phyloP scores from a whole-genome alignment of 768 basidiomycete genomes.

The Kwoniella dejecticola region DNA sequence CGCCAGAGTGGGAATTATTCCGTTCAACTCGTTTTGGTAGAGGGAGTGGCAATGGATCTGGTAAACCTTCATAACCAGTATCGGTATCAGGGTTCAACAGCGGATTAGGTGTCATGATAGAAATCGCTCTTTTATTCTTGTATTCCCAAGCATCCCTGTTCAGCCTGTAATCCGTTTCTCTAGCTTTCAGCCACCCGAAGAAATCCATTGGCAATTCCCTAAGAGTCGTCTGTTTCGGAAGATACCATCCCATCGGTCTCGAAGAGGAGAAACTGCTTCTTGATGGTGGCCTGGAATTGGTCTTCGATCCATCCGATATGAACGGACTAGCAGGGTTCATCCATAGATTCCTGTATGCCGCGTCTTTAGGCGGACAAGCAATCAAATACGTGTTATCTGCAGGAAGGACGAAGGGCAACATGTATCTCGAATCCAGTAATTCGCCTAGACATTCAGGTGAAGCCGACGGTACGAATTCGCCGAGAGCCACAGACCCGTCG shows the following conservation, averaged over 20 bases:
- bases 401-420: constrained; percentile 85
- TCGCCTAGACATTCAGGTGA: constrained; percentile 85
- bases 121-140: constrained; percentile 5
- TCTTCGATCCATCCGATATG: constrained; percentile 29
- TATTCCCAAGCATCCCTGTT: constrained; percentile 10
- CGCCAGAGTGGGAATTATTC: neutral
- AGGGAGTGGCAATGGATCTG: too few species aligned
- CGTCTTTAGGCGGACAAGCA: constrained; percentile 56
- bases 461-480: constrained; percentile 74
- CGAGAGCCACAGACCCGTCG: constrained; percentile 66
- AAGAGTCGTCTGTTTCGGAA: constrained; percentile 28
- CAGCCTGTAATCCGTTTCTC: constrained; percentile 25
- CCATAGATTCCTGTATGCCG: constrained; percentile 38
- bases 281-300: constrained; percentile 34
- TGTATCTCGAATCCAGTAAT: constrained; percentile 84
- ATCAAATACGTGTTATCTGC: constrained; percentile 72
- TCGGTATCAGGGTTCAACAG: neutral
- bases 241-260: constrained; percentile 44
- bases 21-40: constrained; percentile 1
- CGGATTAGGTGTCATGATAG: neutral
- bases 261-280: constrained; percentile 45
- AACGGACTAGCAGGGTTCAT: constrained; percentile 26
- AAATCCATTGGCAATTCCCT: constrained; percentile 49
- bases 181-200: constrained; percentile 48
- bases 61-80: neutral